phyloP scores from a whole-genome alignment of 306 rosid species.

The Datisca glomerata region DNA sequence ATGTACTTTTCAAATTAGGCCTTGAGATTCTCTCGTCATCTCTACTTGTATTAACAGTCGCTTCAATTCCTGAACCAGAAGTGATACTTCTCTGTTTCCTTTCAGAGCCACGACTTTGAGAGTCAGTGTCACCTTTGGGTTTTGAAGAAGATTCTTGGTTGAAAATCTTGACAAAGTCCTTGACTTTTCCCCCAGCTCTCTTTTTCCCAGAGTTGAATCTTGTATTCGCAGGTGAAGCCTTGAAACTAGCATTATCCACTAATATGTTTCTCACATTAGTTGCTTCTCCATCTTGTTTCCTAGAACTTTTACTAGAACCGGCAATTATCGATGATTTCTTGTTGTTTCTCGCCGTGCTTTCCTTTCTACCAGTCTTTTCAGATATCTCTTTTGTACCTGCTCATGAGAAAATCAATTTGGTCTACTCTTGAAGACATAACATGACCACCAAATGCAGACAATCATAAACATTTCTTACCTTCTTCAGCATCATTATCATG shows the following conservation, averaged over 20 bases:
- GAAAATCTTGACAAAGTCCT: constrained; percentile 74
- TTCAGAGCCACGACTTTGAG: constrained; percentile 24
- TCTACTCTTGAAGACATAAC: not conserved
- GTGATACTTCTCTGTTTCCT: constrained; percentile 26
- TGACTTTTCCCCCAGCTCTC: constrained; percentile 52
- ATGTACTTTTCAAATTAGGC: constrained; percentile 6
- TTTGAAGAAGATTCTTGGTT: constrained; percentile 44
- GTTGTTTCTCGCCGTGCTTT: constrained; percentile 22
- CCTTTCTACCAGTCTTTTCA: constrained; percentile 14
- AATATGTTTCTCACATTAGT: constrained; percentile 19
- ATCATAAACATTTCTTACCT: constrained; percentile 26
- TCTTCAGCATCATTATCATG: constrained; percentile 21
- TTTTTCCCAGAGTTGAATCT: constrained; percentile 34
- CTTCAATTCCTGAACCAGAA: constrained; percentile 21
- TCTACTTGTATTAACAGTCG: constrained; percentile 16
- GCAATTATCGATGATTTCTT: constrained; percentile 22
- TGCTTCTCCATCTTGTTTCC: constrained; percentile 27
- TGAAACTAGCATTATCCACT: constrained; percentile 23
- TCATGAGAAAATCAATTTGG: constrained; percentile 6
- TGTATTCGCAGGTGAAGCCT: constrained; percentile 22
- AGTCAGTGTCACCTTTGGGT: constrained; percentile 21
- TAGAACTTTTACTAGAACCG: constrained; percentile 18
- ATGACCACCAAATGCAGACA: constrained; percentile 4
- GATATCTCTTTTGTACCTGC: constrained; percentile 26
- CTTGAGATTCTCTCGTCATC: constrained; percentile 17